A percentile compares a stretch with the other conserved stretches of the same genome.
Conservation (phyloP, 2,329 filamentous ascomycete genomes). For the Thielaviopsis cerberus region DNA sequence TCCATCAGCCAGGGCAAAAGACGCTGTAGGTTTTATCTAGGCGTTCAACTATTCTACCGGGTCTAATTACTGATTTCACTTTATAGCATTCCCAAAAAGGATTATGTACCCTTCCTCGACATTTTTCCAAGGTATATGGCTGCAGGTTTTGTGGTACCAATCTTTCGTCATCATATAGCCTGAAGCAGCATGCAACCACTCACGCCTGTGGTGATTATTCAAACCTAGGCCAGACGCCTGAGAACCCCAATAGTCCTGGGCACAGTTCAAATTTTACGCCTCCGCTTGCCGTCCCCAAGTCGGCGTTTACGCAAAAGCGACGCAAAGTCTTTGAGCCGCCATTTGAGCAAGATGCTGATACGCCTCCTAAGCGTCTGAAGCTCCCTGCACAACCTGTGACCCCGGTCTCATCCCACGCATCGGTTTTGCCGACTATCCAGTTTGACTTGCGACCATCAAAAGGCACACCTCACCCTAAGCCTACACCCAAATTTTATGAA, state of each 20-base stretch:
- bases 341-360: not conserved
- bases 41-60: not conserved
- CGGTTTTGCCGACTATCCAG: too few species aligned
- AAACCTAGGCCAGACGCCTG: not conserved
- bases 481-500: too few species aligned
- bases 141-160: slow-evolving; percentile 22
- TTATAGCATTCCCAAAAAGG: slow-evolving; percentile 20
- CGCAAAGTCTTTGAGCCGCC: not conserved
- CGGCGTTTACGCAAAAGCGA: not conserved
- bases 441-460: too few species aligned
- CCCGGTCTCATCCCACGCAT: not conserved
- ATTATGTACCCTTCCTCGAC: slow-evolving; percentile 17
- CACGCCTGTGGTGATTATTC: slow-evolving; percentile 28
- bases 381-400: not conserved
- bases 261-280: not conserved
- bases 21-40: slow-evolving; percentile 13
- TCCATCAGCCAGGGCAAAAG: not conserved
- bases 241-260: not conserved
- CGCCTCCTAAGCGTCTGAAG: not conserved
- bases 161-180: slow-evolving; percentile 24
- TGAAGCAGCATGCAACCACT: slow-evolving; percentile 27
- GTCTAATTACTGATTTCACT: not conserved
- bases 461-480: too few species aligned
- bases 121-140: slow-evolving; percentile 16
- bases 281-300: not conserved